Evolutionary conservation across 495 filamentous ascomycete species (phyloP).

Genomic region (Trichoderma erinaceum): DNA sequence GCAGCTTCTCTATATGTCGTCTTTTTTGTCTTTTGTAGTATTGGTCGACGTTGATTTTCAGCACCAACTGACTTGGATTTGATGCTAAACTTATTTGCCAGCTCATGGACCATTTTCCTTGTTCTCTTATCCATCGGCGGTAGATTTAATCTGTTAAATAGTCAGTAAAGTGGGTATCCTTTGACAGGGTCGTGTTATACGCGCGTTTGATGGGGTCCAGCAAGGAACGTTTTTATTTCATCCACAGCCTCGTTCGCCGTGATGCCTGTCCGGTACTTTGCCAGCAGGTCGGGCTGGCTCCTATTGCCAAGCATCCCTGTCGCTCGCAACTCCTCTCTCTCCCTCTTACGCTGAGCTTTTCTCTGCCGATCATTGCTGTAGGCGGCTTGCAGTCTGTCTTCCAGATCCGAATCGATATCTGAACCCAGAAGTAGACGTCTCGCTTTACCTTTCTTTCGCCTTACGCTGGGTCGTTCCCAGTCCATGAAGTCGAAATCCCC

Average conservation of each 20-base stretch:
- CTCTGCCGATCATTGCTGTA: slow-evolving; percentile 77
- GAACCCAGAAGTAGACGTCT: slow-evolving; percentile 41
- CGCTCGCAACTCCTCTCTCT: slow-evolving; percentile 70
- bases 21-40: slow-evolving; percentile 64
- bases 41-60: slow-evolving; percentile 65
- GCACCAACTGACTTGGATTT: slow-evolving; percentile 80
- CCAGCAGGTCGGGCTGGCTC: slow-evolving; percentile 53
- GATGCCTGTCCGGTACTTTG: slow-evolving; percentile 70
- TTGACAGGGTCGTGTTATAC: slow-evolving; percentile 18
- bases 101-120: slow-evolving; percentile 69
- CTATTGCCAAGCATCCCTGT: slow-evolving; percentile 70
- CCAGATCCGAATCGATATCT: slow-evolving; percentile 70
- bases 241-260: slow-evolving; percentile 60
- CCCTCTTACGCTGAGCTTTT: slow-evolving; percentile 71
- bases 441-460: slow-evolving; percentile 51
- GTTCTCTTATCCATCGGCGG: slow-evolving; percentile 77
- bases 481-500: slow-evolving; percentile 80
- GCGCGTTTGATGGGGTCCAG: slow-evolving; percentile 58
- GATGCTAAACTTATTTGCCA: slow-evolving; percentile 63
- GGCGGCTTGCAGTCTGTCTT: slow-evolving; percentile 49
- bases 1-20: slow-evolving; percentile 52
- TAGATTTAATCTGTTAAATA: slow-evolving; percentile 54
- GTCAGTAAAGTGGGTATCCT: slow-evolving; percentile 20
- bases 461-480: slow-evolving; percentile 57
- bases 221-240: slow-evolving; percentile 67